These are phyloP conservation scores for Suillus subaureus DNA, from an alignment of 768 basidiomycete species.

Conservation along the genomic window DNA sequence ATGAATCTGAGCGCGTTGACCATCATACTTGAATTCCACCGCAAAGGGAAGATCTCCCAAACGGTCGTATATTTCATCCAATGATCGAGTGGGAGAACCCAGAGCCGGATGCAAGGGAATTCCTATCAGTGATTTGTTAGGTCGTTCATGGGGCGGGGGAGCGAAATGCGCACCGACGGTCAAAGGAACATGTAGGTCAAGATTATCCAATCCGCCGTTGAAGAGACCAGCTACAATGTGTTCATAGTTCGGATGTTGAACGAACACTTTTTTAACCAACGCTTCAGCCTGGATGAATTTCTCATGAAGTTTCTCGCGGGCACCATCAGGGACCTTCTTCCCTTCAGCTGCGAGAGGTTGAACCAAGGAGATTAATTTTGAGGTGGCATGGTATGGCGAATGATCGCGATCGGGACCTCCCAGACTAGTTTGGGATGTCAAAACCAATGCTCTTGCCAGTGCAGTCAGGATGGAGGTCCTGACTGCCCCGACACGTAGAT, in stretches of 20 bases:
- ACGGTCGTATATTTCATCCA: conserved; percentile 80
- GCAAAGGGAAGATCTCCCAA: conserved; percentile 68
- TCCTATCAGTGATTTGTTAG: conserved; percentile 42
- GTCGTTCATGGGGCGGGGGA: conserved; percentile 7
- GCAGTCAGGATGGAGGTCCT: conserved; percentile 80
- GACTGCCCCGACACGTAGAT: conserved; percentile 88
- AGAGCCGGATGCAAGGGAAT: conserved; percentile 86
- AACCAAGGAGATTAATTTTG: conserved; percentile 21
- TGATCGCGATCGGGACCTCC: conserved; percentile 17
- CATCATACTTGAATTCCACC: conserved; percentile 93
- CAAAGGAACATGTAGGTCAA: conserved; percentile 63
- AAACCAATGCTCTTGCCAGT: conserved; percentile 74
- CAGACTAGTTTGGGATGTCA: conserved; percentile 47
- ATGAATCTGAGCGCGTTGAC: conserved; percentile 84
- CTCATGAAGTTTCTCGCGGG: conserved; percentile 38
- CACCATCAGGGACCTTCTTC: conserved; percentile 32
- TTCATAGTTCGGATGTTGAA: conserved; percentile 76
- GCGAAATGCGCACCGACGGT: conserved; percentile 58
- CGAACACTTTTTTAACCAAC: conserved; percentile 70
- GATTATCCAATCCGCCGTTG: conserved; percentile 58
- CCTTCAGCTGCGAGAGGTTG: conserved; percentile 20
- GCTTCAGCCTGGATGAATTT: conserved; percentile 62
- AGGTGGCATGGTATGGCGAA: conserved; percentile 33
- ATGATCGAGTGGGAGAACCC: conserved; percentile 82
- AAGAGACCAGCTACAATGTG: conserved; percentile 66